Conservation (phyloP, 306 rosid genomes). For the Dryas drummondii region DNA sequence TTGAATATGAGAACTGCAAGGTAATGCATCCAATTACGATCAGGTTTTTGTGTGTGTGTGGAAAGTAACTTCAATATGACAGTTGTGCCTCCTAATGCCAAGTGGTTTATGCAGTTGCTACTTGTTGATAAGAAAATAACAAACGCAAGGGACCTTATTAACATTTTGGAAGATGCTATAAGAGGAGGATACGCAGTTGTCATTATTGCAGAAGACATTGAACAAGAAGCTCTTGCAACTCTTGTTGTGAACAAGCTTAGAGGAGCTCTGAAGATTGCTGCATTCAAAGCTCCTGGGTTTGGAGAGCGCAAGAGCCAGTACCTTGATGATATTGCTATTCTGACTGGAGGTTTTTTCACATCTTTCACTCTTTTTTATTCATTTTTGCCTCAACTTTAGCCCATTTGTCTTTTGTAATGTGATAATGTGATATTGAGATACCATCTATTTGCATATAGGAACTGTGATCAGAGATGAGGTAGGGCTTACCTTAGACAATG, state of each 20-base stretch:
- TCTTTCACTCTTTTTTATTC: neutral
- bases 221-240: constrained; percentile 97
- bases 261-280: constrained; percentile 97
- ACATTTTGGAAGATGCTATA: constrained; percentile 89
- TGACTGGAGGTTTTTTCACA: constrained; percentile 71
- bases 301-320: constrained; percentile 99
- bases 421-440: neutral
- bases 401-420: neutral
- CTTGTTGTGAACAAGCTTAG: constrained; percentile 95
- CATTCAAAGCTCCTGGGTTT: constrained; percentile 98
- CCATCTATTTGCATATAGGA: constrained; percentile 43
- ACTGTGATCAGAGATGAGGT: constrained; percentile 96
- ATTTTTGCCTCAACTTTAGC: constrained; percentile 2
- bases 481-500: constrained; percentile 89
- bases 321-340: constrained; percentile 93
- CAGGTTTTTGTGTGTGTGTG: neutral
- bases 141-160: constrained; percentile 90
- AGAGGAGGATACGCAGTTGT: constrained; percentile 84
- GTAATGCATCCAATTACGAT: constrained; percentile 25
- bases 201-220: constrained; percentile 90
- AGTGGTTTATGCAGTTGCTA: constrained; percentile 64
- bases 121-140: constrained; percentile 93
- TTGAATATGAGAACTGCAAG: constrained; percentile 96
- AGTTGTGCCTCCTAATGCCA: neutral
- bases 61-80: neutral